Base-by-base conservation (phyloP, 805 yeast genomes). In the Kodamaea sagamina region DNA sequence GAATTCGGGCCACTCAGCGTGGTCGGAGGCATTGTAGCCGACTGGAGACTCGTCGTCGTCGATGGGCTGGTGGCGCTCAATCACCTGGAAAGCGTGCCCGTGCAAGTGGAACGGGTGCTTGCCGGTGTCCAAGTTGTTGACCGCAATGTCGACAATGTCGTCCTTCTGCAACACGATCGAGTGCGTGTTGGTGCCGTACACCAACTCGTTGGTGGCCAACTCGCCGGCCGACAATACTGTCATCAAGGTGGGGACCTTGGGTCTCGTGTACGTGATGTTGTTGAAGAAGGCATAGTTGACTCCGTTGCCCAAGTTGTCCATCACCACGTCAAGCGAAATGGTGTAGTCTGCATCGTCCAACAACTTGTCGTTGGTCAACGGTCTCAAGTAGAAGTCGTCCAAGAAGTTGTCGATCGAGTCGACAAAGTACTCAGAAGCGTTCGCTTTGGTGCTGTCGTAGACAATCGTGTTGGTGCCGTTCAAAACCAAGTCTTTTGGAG, bases 81-180 rank as follows among this genome's bases (percentile, higher is more conserved):
- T 63, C 7, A 85, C 74, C 70, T 92, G 97, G 86, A 90, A 92
- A 39, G 65, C 79, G 64, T 86, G 93, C 40, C 99, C 99, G 71
- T 92, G 99, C 61, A 92, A 71, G 69, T 92, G 99, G 93, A 92
- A 92, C 22, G 99, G 98, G 71, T 92, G 99, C 55, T 75, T 84
- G 61, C 98, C 97, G 4, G 95, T 79, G 65, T 92, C 99, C 47
- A 69, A 68, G 67, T 89, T 90, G 73, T 92, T 92, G 32, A 92
- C 58, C 5, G 87, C 86, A 53, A 92, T 78, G 61, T 92, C 95
- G 25, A 92, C 77, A 46, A 86, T 71, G 55, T 76, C 86, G 57
- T 75, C 76, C 54, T 81, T 74, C 51, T 79, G 77, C 46, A 92
- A 68, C 11, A 92, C 88, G 59, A 76, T 73, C 0, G 96, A 56